Evolutionary conservation across 768 basidiomycete genomes (phyloP), one percentile per base, ranked within the genome.

Genomic region (Cystobasidium onofrii): DNA sequence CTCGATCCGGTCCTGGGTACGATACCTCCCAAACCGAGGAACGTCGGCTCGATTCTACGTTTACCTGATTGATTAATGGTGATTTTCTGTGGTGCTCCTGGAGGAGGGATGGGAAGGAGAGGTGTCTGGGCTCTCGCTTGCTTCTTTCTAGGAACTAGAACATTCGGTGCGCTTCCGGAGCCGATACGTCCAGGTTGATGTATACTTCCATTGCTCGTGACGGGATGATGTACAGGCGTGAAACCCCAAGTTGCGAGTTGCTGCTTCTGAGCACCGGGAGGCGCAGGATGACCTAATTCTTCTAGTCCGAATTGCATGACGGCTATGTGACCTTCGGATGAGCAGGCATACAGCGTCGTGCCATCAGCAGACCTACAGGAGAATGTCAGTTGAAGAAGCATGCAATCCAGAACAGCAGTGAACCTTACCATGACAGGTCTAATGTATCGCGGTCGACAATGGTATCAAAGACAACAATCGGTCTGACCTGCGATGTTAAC

Each of bases 391-490:
- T 17, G 50, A 10, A n/a, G 43, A 63, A 65, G 43, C 33, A 46
- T 29, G 73, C 23, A 12, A 57, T 61, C 31, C 75, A 60, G 57
- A 4, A 29, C 13, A 17, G 57, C 3, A 6, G 33, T 7, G 4
- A 29, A 15, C 79, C 88, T 77, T 78, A 94, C 96, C 96, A 99
- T 79, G 88, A 91, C 20, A 99, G 84, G 80, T 99, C 96, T 86
- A 97, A 88, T 61, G 97, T 91, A 77, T 94, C 91, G 73, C 94
- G 83, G 67, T 94, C 93, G 76, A 98, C 97, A 0, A 94, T 89
- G 75, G 98, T 92, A 78, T 91, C 89, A 0, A 93, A 88, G 1
- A 98, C 95, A 60, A 96, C 90, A 20, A 97, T 83, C 0, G 96
- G 96, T 41, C 91, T 86, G 1, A 90, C 90, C 0, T 88, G 87